Evolutionary conservation across 352 stramenopile genomes (phyloP).

Genomic region (Phytophthora pistaciae): DNA sequence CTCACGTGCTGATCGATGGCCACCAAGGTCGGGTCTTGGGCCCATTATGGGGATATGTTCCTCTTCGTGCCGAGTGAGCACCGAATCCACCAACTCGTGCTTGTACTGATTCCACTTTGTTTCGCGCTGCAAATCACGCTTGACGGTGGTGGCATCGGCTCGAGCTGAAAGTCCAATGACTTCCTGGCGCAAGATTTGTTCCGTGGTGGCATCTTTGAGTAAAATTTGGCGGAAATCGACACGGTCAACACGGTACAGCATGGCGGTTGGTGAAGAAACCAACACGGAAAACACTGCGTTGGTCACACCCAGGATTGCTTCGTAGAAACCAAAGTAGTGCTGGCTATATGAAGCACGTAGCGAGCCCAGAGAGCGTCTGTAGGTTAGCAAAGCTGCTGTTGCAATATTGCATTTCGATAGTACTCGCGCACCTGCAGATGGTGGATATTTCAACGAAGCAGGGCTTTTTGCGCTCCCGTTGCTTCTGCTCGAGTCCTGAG

Average conservation of each 20-base stretch:
- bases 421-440: constrained; percentile 47
- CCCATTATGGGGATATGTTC: constrained; percentile 54
- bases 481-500: constrained; percentile 23
- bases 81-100: constrained; percentile 41
- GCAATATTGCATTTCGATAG: neutral
- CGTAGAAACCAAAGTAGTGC: constrained; percentile 74
- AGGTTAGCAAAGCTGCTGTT: constrained; percentile 5
- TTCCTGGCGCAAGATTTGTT: constrained; percentile 58
- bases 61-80: constrained; percentile 48
- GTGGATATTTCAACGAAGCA: constrained; percentile 69
- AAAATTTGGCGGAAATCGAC: constrained; percentile 73
- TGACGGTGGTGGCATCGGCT: constrained; percentile 50
- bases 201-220: constrained; percentile 60
- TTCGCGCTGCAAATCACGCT: constrained; percentile 56
- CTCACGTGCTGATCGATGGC: constrained; percentile 31
- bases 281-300: constrained; percentile 68
- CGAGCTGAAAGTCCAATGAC: constrained; percentile 45
- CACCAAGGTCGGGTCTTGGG: constrained; percentile 36
- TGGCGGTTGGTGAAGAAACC: constrained; percentile 63
- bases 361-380: neutral
- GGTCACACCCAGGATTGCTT: constrained; percentile 45
- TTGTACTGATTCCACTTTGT: constrained; percentile 66
- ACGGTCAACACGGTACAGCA: constrained; percentile 76
- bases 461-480: constrained; percentile 21
- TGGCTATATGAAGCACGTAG: constrained; percentile 33